Evolutionary conservation across 352 stramenopile species (phyloP), one percentile per base, ranked within the genome.

Genomic region (Paralagenidium karlingii): DNA sequence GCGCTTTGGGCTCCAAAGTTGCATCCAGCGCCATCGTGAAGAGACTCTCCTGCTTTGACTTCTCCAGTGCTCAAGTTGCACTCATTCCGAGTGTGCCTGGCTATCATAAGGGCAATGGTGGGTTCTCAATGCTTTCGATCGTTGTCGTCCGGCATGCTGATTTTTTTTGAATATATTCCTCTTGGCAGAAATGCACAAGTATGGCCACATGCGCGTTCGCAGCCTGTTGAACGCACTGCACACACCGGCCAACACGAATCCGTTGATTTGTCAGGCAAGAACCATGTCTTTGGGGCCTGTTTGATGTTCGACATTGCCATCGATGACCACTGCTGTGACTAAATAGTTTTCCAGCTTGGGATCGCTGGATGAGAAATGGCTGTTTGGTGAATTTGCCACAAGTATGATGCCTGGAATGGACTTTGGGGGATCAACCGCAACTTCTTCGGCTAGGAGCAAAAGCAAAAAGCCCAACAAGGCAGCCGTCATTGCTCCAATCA

Each of bases 291-390:
- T 3, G 30, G 22, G n/a, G n/a, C n/a, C n/a, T n/a, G n/a, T n/a
- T n/a, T n/a, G n/a, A n/a, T n/a, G n/a, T n/a, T n/a, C n/a, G n/a
- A n/a, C n/a, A n/a, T n/a, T n/a, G n/a, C 30, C 22, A 33, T 33
- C 22, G 16, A 7, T 36, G 30, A 7, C 22, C 7, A 8, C 7
- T 3, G 30, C 30, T 36, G 7, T 22, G 22, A 20, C 3, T 10
- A 12, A 19, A 5, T 39, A 90, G 71, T 86, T 85, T 47, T 90
- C 77, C 1, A 90, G 77, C 40, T 43, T 87, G 20, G 77, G 77
- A 0, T 90, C 77, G 9, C 52, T 90, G 13, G 69, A 85, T 19
- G 74, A 87, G 25, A 83, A 82, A 44, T 90, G 77, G 77, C 51
- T 90, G 9, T 87, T 82, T 34, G 63, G 65, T 0, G 77, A 90